Evolutionary conservation across 257 asterid species (phyloP).

Genomic region (Ballota nigra): DNA sequence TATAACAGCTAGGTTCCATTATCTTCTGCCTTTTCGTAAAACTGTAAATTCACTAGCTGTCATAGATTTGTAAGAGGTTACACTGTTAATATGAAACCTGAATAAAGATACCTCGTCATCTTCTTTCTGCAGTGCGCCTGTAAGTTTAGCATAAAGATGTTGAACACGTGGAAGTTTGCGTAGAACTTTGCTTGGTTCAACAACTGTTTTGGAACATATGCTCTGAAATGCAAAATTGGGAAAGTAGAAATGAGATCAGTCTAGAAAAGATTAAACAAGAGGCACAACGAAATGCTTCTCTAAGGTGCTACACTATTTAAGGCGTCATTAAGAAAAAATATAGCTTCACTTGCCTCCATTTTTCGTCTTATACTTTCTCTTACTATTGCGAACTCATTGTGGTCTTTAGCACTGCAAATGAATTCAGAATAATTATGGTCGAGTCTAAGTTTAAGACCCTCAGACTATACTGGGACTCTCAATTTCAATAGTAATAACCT

Average conservation of each 20-base stretch:
- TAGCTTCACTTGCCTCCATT: slow-evolving; percentile 69
- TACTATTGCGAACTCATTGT: slow-evolving; percentile 85
- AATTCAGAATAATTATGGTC: slow-evolving; percentile 1
- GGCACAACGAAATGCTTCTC: slow-evolving; percentile 4
- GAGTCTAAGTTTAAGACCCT: not conserved
- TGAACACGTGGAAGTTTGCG: slow-evolving; percentile 84
- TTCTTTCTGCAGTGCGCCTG: slow-evolving; percentile 62
- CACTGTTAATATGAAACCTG: not conserved
- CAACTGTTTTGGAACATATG: slow-evolving; percentile 54
- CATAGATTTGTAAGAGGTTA: not conserved
- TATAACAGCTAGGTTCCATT: not conserved
- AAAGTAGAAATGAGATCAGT: slow-evolving; percentile 9
- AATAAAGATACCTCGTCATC: slow-evolving; percentile 73
- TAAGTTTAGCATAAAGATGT: slow-evolving; percentile 86
- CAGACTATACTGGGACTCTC: not conserved
- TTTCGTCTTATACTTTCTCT: slow-evolving; percentile 77
- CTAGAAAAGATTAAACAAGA: not conserved
- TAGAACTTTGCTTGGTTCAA: slow-evolving; percentile 78
- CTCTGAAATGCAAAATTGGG: slow-evolving; percentile 40
- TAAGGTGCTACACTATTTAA: not conserved
- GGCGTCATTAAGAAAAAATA: not conserved
- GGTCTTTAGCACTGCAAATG: slow-evolving; percentile 73
- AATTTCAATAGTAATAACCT: slow-evolving; percentile 41
- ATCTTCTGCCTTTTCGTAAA: not conserved
- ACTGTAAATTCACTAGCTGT: not conserved